phyloP scores from a whole-genome alignment of 2,329 filamentous ascomycete species.

The Xylariaceae sp. region DNA sequence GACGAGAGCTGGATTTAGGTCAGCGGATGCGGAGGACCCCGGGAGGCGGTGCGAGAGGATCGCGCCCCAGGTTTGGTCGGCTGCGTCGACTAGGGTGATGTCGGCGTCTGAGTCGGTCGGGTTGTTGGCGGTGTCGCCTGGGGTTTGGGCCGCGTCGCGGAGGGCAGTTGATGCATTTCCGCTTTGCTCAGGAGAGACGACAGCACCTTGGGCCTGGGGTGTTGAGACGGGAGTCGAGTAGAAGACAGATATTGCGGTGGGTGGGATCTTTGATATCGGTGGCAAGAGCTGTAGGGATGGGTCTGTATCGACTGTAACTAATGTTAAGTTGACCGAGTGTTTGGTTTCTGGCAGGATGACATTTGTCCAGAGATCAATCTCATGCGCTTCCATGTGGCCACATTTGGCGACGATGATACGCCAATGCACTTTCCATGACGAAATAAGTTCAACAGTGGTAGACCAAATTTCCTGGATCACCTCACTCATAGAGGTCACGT shows the following conservation, averaged over 20 bases:
- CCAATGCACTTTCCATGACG: constrained; percentile 69
- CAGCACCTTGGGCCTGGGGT: constrained; percentile 55
- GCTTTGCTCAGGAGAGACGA: constrained; percentile 59
- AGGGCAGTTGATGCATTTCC: constrained; percentile 48
- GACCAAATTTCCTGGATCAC: constrained; percentile 75
- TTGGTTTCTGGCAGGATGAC: constrained; percentile 50
- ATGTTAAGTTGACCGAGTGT: constrained; percentile 50
- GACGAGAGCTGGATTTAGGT: constrained; percentile 54
- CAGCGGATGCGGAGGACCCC: constrained; percentile 53
- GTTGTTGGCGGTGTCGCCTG: constrained; percentile 38
- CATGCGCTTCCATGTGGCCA: constrained; percentile 62
- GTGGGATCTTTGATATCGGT: constrained; percentile 46
- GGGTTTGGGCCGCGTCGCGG: constrained; percentile 44
- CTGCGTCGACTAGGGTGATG: constrained; percentile 65
- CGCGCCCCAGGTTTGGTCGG: constrained; percentile 73
- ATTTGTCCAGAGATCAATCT: constrained; percentile 57
- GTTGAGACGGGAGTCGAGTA: constrained; percentile 66
- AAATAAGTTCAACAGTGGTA: constrained; percentile 69
- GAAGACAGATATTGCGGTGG: constrained; percentile 41
- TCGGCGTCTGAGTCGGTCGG: constrained; percentile 56
- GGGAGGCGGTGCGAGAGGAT: constrained; percentile 64
- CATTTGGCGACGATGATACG: constrained; percentile 71
- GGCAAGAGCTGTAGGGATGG: constrained; percentile 62
- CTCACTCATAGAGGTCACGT: constrained; percentile 54
- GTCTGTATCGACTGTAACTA: constrained; percentile 62